Percentiles rank a stretch among this genome's conserved stretches.
Conservation (phyloP, 805 yeast species). For the Metschnikowia cubensis region DNA sequence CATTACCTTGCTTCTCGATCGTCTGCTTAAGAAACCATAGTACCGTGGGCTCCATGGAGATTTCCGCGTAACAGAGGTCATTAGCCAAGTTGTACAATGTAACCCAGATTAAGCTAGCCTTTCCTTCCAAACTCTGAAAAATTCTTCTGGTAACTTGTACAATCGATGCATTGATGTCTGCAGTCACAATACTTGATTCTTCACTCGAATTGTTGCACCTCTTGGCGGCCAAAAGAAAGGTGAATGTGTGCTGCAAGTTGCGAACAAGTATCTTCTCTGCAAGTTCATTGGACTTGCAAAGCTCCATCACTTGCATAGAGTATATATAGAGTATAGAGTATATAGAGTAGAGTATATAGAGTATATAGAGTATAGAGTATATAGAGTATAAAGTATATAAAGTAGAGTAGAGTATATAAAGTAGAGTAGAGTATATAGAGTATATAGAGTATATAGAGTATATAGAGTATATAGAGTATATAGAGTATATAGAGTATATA, state of each 20-base stretch:
- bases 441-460: too few relatives aligned
- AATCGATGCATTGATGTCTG: neutral
- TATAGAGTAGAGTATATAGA: too few relatives aligned
- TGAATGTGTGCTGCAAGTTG: constrained; percentile 10
- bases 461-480: too few relatives aligned
- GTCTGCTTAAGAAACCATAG: constrained; percentile 19
- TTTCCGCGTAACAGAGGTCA: constrained; percentile 29
- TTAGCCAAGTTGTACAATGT: constrained; percentile 27
- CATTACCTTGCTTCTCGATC: constrained; percentile 7
- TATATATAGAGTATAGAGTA: too few relatives aligned
- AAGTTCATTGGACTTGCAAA: constrained; percentile 1
- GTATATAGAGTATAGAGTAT: too few relatives aligned
- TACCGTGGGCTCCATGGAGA: constrained; percentile 20
- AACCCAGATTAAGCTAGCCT: constrained; percentile 24
- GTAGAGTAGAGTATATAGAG: too few relatives aligned
- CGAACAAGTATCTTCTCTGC: constrained; percentile 9
- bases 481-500: too few relatives aligned
- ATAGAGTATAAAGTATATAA: too few relatives aligned
- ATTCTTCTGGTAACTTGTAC: neutral
- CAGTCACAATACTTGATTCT: neutral
- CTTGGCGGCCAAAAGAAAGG: constrained; percentile 9
- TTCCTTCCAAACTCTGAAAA: neutral
- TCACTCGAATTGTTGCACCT: constrained; percentile 5
- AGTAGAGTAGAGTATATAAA: too few relatives aligned
- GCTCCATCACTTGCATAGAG: neutral